Evolutionary conservation across 352 stramenopile genomes (phyloP), one percentile per base, ranked within the genome.

Genomic region (Pythium angustatum): DNA sequence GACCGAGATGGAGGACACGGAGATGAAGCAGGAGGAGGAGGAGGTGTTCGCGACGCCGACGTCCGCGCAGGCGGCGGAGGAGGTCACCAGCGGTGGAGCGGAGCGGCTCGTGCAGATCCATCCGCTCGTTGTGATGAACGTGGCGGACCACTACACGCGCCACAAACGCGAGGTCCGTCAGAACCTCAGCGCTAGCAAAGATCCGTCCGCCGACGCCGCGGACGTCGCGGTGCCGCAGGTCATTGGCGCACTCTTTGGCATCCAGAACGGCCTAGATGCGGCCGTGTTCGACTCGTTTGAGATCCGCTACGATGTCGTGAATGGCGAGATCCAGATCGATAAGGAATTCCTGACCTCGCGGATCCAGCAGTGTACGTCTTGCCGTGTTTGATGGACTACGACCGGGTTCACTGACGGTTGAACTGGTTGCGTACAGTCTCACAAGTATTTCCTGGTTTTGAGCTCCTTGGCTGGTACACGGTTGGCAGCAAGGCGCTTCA

Each of bases 121-220:
- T 48, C 86, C 86, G 61, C 81, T 98, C 27, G 91, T 97, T 34
- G 85, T 98, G 69, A 94, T 98, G 60, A 96, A 97, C 72, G 90
- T 98, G 59, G 90, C 91, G 1, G 96, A 99, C 75, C 96, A 99
- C 75, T 97, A 96, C 69, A 98, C 96, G 53, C 90, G 94, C 30
- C 78, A 87, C 69, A 81, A 86, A 58, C 79, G 78, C 66, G 79
- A 81, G 55, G 80, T 77, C 64, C 75, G 38, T 21, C 12, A 19
- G 38, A n/a, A 9, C 14, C 38, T 19, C 38, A 19, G 12, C 38
- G n/a, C n/a, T n/a, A n/a, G n/a, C n/a, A n/a, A n/a, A n/a, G n/a
- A n/a, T n/a, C n/a, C n/a, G n/a, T n/a, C n/a, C 81, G 64, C 62
- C 78, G 49, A 51, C 68, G 21, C 49, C 26, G 44, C 58, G 33